phyloP scores from a whole-genome alignment of 148 eudicot species.

The Diospyros lotus region DNA sequence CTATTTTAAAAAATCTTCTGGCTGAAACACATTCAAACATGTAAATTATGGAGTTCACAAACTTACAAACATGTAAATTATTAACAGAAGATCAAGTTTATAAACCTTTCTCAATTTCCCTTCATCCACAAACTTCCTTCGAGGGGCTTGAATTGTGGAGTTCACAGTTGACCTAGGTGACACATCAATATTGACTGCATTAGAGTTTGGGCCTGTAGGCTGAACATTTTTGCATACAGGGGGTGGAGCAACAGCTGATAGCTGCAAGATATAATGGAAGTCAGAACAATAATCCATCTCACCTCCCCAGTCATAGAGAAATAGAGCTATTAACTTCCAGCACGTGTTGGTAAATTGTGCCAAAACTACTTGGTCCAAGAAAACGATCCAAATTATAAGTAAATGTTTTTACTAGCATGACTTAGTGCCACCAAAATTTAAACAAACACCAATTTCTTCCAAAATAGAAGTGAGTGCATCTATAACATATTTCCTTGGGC shows the following conservation, averaged over 20 bases:
- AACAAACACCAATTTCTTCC: too few species aligned
- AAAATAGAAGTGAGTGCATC: too few species aligned
- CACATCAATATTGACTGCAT: constrained; percentile 48
- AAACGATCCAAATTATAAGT: too few species aligned
- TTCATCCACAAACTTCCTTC: constrained; percentile 94
- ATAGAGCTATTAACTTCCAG: not conserved
- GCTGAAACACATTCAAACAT: not conserved
- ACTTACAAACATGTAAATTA: too few species aligned
- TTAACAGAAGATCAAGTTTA: not conserved
- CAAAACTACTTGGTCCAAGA: too few species aligned
- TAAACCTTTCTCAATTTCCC: constrained; percentile 94
- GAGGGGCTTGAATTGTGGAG: constrained; percentile 76
- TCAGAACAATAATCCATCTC: constrained; percentile 14
- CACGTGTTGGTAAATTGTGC: too few species aligned
- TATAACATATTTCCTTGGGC: not conserved
- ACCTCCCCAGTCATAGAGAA: constrained; percentile 1
- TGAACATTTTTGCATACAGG: constrained; percentile 70
- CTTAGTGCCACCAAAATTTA: too few species aligned
- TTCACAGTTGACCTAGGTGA: constrained; percentile 70
- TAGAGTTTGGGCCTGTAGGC: constrained; percentile 42
- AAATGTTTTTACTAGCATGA: too few species aligned
- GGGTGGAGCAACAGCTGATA: constrained; percentile 87
- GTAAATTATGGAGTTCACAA: not conserved
- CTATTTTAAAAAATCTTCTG: not conserved
- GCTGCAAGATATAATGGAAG: constrained; percentile 43